A percentile compares a stretch with the other conserved stretches of the same genome.
Conservation (phyloP, 768 basidiomycete genomes). For the Panaeolus papilionaceus region DNA sequence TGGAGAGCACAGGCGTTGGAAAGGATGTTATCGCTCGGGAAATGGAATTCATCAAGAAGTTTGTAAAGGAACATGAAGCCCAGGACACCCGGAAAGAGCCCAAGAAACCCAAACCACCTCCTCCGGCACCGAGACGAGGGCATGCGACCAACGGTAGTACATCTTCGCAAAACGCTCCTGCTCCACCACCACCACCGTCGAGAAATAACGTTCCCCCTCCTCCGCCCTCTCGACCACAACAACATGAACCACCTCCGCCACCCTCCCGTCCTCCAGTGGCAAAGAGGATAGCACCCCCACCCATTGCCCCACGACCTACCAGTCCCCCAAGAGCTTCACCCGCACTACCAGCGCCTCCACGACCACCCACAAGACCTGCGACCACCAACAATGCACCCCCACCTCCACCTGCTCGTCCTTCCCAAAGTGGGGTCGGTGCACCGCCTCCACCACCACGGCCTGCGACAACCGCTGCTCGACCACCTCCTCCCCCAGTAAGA, state of each 20-base stretch:
- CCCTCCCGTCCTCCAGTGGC: conserved; percentile 38
- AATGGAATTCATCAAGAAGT: conserved; percentile 90
- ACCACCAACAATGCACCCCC: conserved; percentile 30
- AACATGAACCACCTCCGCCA: conserved; percentile 35
- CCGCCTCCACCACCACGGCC: conserved; percentile 43
- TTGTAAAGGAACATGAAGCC: conserved; percentile 57
- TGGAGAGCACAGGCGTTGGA: conserved; percentile 71
- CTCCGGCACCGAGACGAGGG: conserved; percentile 55
- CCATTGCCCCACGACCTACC: conserved; percentile 28
- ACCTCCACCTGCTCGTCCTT: conserved; percentile 33
- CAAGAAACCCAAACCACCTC: conserved; percentile 56
- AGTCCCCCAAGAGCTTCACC: conserved; percentile 31
- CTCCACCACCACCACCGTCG: conserved; percentile 33
- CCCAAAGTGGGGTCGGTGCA: conserved; percentile 22
- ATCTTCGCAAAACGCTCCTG: conserved; percentile 42
- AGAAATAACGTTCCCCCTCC: conserved; percentile 40
- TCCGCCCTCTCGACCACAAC: conserved; percentile 38
- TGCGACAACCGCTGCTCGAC: conserved; percentile 37
- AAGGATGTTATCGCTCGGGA: conserved; percentile 75
- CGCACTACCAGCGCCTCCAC: conserved; percentile 35
- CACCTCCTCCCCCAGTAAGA: conserved; percentile 35
- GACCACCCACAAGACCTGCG: conserved; percentile 24
- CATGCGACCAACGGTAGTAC: conserved; percentile 42
- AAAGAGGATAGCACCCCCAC: conserved; percentile 24
- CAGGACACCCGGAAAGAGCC: conserved; percentile 41